Base-by-base conservation (phyloP, 805 yeast species). In the Suhomyces pyralidae region DNA sequence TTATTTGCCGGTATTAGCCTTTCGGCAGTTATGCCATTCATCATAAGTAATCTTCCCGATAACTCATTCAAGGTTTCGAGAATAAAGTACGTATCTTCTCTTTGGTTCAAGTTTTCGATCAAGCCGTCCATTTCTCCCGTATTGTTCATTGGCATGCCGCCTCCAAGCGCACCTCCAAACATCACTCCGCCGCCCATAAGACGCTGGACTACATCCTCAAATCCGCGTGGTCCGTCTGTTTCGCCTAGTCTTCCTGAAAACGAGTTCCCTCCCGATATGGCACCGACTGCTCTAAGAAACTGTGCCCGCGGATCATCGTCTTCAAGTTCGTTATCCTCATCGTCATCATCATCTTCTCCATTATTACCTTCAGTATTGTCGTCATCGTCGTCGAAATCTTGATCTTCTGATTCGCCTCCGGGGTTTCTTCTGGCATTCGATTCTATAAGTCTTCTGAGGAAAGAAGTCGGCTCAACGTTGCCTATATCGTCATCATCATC, bases 11-110 rank as follows among this genome's bases (percentile, higher is more conserved):
- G 90, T 7, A 92, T 71, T 2, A 75, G 66, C 26, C 90, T 69
- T 52, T 86, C 92, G 0, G 86, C 84, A 3, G 82, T 67, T 17
- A 83, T 61, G 5, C 79, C 81, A 53, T 84, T 84, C 82, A 84
- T 81, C 91, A 88, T 84, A 49, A 88, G 70, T 8, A 88, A 61
- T 47, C 81, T 69, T 56, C 83, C 88, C 24, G 86, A 80, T 19
- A 88, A 65, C 61, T 86, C 89, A 56, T 80, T 84, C 49, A 88
- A 67, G 2, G 85, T 80, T 61, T 86, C 92, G 60, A 85, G 64
- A 1, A 87, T 76, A 17, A 84, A 56, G 60, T 75, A 86, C 0
- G 90, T 78, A 60, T 86, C 88, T 1, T 79, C 83, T 12, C 78
- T 69, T 45, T 71, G 74, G 34, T 64, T 64, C 36, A 81, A 61